These are phyloP conservation scores for Cladosporium austrohemisphaericum DNA, from an alignment of 2,329 filamentous ascomycete species.

Conservation along the genomic window DNA sequence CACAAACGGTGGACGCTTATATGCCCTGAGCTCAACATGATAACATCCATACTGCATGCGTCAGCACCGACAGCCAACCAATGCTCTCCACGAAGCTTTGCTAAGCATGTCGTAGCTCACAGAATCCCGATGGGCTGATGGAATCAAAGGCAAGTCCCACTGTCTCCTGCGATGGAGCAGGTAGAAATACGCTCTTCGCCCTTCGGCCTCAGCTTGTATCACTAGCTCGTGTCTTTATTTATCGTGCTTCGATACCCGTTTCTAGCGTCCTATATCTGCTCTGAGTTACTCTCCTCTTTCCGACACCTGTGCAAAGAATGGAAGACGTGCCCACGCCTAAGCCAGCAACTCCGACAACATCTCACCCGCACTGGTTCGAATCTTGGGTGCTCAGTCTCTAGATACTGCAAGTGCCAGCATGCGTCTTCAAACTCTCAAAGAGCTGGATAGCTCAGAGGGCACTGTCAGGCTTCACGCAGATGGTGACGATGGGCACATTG, in stretches of 20 bases:
- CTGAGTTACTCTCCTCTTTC: not conserved
- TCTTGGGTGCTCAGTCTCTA: slow-evolving; percentile 1
- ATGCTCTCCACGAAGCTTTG: slow-evolving; percentile 3
- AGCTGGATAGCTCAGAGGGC: slow-evolving; percentile 38
- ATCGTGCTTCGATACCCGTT: too few species aligned
- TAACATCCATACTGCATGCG: not conserved
- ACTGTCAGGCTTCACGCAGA: slow-evolving; percentile 35
- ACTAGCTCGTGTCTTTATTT: too few species aligned
- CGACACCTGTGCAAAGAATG: not conserved
- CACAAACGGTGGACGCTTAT: not conserved
- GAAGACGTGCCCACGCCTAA: slow-evolving; percentile 4
- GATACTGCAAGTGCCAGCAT: slow-evolving; percentile 19
- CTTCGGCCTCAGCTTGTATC: not conserved
- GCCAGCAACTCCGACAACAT: slow-evolving; percentile 4
- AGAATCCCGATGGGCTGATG: slow-evolving; percentile 1
- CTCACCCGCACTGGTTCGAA: slow-evolving; percentile 12
- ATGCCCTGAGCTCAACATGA: not conserved
- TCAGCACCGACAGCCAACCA: not conserved
- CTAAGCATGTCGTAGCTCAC: slow-evolving; percentile 9
- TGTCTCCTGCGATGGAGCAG: too few species aligned
- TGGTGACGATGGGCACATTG: slow-evolving; percentile 27
- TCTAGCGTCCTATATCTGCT: too few species aligned
- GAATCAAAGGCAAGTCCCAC: too few species aligned
- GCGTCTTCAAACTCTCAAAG: slow-evolving; percentile 33
- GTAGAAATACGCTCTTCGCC: slow-evolving; percentile 1